A percentile compares a stretch with the other conserved stretches of the same genome.
phyloP scores from a whole-genome alignment of 1,139 yeast species.

The Hemisphaericaspora xylofermentans region DNA sequence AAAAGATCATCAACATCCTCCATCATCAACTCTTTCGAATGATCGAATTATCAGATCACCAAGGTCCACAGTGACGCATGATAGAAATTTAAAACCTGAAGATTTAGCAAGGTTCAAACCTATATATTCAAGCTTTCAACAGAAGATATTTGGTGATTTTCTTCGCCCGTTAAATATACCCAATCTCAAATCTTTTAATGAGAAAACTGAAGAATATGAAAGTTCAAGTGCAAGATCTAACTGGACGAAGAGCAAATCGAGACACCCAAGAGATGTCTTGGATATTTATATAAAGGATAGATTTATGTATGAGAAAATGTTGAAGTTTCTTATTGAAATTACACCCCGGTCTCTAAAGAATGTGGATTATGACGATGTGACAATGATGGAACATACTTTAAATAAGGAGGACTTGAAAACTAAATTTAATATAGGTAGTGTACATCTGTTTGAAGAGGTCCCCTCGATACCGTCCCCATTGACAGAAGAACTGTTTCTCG shows the following conservation, averaged over 20 bases:
- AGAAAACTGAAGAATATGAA: conserved; percentile 24
- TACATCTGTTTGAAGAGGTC: conserved; percentile 29
- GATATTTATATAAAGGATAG: conserved; percentile 29
- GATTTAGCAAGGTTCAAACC: conserved; percentile 15
- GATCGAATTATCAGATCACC: not conserved
- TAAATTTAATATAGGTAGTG: conserved; percentile 18
- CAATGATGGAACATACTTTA: conserved; percentile 14
- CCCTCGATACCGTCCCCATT: conserved; percentile 35
- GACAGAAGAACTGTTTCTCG: conserved; percentile 30
- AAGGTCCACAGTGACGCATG: conserved; percentile 5
- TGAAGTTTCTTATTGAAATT: conserved; percentile 30
- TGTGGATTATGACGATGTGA: conserved; percentile 10
- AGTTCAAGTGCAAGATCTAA: conserved; percentile 22
- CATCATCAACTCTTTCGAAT: not conserved
- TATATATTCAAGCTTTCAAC: conserved; percentile 20
- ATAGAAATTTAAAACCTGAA: conserved; percentile 12
- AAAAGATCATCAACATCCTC: not conserved
- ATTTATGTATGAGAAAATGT: conserved; percentile 29
- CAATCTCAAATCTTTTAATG: conserved; percentile 33
- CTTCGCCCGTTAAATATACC: conserved; percentile 36
- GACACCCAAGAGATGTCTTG: conserved; percentile 21
- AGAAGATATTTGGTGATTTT: conserved; percentile 33
- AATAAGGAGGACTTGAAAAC: conserved; percentile 14
- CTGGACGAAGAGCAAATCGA: conserved; percentile 23
- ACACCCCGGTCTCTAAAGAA: conserved; percentile 31